Percentiles rank a stretch among this genome's conserved stretches.
These are phyloP conservation scores for Hymenoscyphus albidus DNA, from an alignment of 2,329 filamentous ascomycete species.

Conservation along the genomic window DNA sequence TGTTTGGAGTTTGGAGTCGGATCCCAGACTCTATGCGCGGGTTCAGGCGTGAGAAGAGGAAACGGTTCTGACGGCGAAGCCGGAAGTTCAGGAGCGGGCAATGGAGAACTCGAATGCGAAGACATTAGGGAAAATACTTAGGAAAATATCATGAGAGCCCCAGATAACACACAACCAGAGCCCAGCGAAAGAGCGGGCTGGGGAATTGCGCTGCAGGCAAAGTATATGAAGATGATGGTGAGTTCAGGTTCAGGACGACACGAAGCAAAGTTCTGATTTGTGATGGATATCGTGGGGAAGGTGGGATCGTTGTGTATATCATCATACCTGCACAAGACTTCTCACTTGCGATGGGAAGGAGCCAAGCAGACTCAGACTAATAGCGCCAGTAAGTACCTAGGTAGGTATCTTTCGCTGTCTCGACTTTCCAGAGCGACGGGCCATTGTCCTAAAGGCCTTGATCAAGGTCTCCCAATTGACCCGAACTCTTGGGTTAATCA, in stretches of 20 bases:
- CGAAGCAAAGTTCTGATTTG: background rate
- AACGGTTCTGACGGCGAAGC: background rate
- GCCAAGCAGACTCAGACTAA: background rate
- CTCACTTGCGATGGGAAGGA: background rate
- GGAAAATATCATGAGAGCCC: background rate
- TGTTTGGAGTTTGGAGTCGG: background rate
- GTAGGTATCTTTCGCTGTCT: too few relatives aligned
- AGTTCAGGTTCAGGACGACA: background rate
- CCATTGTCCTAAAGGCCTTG: too few relatives aligned
- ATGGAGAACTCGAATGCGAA: background rate
- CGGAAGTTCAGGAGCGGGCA: background rate
- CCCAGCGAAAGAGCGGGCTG: background rate
- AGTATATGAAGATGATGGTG: background rate
- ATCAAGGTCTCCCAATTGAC: too few relatives aligned
- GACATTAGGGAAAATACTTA: background rate
- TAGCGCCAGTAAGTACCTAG: too few relatives aligned
- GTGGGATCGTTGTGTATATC: background rate
- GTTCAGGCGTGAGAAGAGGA: background rate
- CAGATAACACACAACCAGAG: background rate
- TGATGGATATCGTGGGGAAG: background rate
- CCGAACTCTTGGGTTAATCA: too few relatives aligned
- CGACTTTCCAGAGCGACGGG: too few relatives aligned
- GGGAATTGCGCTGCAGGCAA: background rate
- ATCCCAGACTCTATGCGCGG: background rate
- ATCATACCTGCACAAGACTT: background rate